Evolutionary conservation across 2,329 filamentous ascomycete genomes (phyloP).

Genomic region (Leptodontidium sp.): DNA sequence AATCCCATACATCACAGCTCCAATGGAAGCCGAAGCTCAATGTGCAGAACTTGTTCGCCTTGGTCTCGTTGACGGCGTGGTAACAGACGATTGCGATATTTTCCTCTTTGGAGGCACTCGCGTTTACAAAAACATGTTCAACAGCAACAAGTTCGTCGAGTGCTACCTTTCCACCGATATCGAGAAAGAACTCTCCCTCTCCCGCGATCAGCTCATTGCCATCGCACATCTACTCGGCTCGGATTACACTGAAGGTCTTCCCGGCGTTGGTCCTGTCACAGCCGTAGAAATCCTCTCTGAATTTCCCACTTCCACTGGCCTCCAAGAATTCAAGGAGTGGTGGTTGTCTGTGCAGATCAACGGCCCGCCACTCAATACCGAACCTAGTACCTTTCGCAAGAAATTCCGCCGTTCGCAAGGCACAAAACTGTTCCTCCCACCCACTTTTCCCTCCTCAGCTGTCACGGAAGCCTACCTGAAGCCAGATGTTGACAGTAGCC

Average conservation of each 20-base stretch:
- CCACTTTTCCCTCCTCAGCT: constrained; percentile 77
- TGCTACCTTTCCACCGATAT: constrained; percentile 88
- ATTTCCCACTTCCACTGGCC: constrained; percentile 67
- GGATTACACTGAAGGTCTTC: constrained; percentile 93
- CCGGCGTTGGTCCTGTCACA: constrained; percentile 91
- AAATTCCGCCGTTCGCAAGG: constrained; percentile 85
- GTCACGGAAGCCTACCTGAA: constrained; percentile 86
- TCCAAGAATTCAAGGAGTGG: constrained; percentile 86
- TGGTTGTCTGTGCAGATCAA: constrained; percentile 80
- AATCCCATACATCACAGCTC: constrained; percentile 94
- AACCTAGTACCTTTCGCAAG: constrained; percentile 75
- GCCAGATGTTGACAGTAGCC: constrained; percentile 83
- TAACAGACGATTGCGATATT: constrained; percentile 96
- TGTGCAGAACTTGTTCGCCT: constrained; percentile 89
- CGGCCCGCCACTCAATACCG: constrained; percentile 69
- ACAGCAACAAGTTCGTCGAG: constrained; percentile 96
- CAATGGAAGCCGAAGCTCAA: constrained; percentile 98
- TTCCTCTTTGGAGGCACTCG: constrained; percentile 96
- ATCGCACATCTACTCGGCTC: constrained; percentile 91
- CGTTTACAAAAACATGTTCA: constrained; percentile 99
- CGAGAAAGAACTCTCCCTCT: constrained; percentile 87
- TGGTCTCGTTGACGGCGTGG: constrained; percentile 93
- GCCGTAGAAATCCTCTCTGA: constrained; percentile 94
- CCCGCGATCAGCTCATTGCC: constrained; percentile 85
- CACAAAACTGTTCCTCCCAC: constrained; percentile 85